Percentiles rank a stretch among this genome's conserved stretches.
Conservation (phyloP, 345 rosid species). For the Eucalyptus sp. region DNA sequence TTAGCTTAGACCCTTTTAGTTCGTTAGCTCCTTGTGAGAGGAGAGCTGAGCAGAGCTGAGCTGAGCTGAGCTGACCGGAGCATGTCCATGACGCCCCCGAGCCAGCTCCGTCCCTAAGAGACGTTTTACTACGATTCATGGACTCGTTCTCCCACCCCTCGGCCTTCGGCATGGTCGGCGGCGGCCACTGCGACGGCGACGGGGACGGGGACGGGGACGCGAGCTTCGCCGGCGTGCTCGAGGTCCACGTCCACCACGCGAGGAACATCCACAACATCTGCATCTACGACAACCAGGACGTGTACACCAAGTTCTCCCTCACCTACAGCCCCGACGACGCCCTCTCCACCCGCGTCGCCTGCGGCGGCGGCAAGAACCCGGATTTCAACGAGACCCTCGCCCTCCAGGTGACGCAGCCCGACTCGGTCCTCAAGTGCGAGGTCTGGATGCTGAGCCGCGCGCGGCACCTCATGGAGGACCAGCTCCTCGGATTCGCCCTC, state of each 20-base stretch:
- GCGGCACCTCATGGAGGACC: slow-evolving; percentile 84
- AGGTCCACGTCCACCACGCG: slow-evolving; percentile 78
- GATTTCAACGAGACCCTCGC: slow-evolving; percentile 60
- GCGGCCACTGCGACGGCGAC: neutral
- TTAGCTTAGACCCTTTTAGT: neutral
- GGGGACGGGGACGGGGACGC: neutral
- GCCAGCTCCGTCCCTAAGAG: neutral
- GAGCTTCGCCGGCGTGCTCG: slow-evolving; percentile 28
- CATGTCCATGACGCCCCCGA: neutral
- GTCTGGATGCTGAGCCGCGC: slow-evolving; percentile 85
- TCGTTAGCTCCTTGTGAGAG: neutral
- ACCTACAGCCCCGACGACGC: slow-evolving; percentile 82
- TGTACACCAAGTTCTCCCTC: slow-evolving; percentile 89
- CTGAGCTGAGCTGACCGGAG: neutral
- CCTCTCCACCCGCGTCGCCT: slow-evolving; percentile 61
- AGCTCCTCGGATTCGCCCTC: slow-evolving; percentile 62
- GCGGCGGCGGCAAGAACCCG: slow-evolving; percentile 87
- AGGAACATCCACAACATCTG: slow-evolving; percentile 97
- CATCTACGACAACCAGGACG: slow-evolving; percentile 92
- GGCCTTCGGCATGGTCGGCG: neutral
- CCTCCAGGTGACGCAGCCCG: slow-evolving; percentile 44
- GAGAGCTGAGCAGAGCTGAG: neutral
- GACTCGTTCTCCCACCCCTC: neutral
- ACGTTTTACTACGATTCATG: neutral
- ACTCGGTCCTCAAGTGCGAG: slow-evolving; percentile 89